Evolutionary conservation across 2,329 filamentous ascomycete genomes (phyloP).

Genomic region (Massarina eburnea): DNA sequence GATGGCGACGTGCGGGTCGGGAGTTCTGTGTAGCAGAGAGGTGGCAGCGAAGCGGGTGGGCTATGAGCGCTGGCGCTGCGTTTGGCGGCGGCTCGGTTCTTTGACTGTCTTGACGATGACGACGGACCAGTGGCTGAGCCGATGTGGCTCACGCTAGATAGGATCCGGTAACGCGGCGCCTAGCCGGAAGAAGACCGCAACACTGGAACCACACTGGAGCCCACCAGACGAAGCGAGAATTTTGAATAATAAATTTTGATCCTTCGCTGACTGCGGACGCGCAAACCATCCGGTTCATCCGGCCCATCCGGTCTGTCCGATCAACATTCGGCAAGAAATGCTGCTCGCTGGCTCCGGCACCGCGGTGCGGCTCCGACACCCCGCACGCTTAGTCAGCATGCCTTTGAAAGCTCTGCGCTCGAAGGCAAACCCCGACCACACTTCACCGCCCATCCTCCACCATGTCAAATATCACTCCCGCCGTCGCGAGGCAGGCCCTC

Average conservation of each 20-base stretch:
- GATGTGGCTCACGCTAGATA: conserved; percentile 15
- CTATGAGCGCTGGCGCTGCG: conserved; percentile 7
- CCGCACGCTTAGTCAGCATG: background rate
- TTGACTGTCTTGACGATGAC: conserved; percentile 27
- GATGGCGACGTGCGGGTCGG: conserved; percentile 5
- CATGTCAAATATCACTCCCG: conserved; percentile 60
- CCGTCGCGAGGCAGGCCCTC: conserved; percentile 74
- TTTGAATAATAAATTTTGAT: no score
- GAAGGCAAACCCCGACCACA: background rate
- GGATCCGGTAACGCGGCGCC: background rate
- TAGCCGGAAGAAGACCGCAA: background rate
- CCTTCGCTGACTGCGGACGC: no score
- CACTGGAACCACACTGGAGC: no score
- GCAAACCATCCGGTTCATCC: no score
- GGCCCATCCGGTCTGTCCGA: no score
- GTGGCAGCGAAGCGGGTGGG: conserved; percentile 8
- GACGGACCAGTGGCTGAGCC: conserved; percentile 28
- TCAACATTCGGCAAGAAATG: no score
- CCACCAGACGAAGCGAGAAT: no score
- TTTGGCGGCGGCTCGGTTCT: conserved; percentile 15
- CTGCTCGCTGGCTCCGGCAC: no score
- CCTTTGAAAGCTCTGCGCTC: background rate
- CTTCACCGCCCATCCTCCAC: conserved; percentile 15
- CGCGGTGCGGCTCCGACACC: no score
- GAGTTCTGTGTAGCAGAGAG: conserved; percentile 3